Evolutionary conservation across 768 basidiomycete genomes (phyloP).

Genomic region (Chlorophyllum brunneum): DNA sequence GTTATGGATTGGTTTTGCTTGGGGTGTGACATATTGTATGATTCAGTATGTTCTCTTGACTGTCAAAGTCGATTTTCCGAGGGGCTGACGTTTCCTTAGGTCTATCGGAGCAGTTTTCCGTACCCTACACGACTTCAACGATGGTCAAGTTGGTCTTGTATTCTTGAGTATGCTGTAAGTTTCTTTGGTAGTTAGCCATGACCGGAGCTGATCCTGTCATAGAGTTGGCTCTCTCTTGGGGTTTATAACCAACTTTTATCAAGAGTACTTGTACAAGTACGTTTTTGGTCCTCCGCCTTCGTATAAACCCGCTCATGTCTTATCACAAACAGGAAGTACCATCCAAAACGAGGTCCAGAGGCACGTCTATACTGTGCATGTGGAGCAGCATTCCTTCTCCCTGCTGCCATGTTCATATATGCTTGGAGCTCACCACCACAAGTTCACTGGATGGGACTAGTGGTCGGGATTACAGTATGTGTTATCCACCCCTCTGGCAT

Average conservation of each 20-base stretch:
- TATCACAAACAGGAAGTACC: slow-evolving; percentile 24
- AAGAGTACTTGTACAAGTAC: slow-evolving; percentile 49
- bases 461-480: slow-evolving; percentile 45
- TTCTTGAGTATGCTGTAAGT: slow-evolving; percentile 57
- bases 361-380: slow-evolving; percentile 61
- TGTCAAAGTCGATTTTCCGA: background rate
- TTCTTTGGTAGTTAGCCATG: background rate
- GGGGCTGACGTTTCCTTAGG: background rate
- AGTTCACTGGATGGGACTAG: slow-evolving; percentile 60
- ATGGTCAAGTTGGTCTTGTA: slow-evolving; percentile 54
- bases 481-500: background rate
- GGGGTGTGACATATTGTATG: slow-evolving; percentile 73
- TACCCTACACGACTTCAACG: slow-evolving; percentile 54
- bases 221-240: slow-evolving; percentile 56
- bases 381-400: slow-evolving; percentile 48
- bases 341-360: slow-evolving; percentile 41
- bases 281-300: slow-evolving; percentile 10
- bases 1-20: slow-evolving; percentile 72
- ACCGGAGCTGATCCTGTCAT: background rate
- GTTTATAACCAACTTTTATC: slow-evolving; percentile 40
- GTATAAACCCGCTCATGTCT: background rate
- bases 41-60: slow-evolving; percentile 40
- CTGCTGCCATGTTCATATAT: slow-evolving; percentile 64
- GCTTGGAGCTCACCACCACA: slow-evolving; percentile 59
- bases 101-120: slow-evolving; percentile 37